These are phyloP conservation scores for Chalaropsis thielavioides DNA, from an alignment of 2,329 filamentous ascomycete genomes.

Conservation along the genomic window DNA sequence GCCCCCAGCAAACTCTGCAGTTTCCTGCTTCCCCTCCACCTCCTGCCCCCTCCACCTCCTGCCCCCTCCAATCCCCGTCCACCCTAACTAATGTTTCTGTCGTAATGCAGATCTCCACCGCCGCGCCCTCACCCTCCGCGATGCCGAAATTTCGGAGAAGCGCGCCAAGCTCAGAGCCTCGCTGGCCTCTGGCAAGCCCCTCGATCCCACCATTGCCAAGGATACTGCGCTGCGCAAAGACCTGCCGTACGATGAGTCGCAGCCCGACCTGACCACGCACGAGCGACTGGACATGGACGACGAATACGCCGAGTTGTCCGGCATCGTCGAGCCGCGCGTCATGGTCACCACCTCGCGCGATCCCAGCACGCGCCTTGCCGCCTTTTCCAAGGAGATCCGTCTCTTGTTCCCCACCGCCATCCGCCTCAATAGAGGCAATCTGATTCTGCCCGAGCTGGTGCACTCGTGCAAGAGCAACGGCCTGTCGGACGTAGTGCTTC, in stretches of 20 bases:
- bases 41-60: neutral
- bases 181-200: slow-evolving; percentile 73
- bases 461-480: slow-evolving; percentile 65
- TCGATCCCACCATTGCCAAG: slow-evolving; percentile 69
- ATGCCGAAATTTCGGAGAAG: slow-evolving; percentile 88
- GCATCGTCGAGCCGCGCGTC: slow-evolving; percentile 70
- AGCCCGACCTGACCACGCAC: slow-evolving; percentile 49
- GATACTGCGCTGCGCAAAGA: slow-evolving; percentile 74
- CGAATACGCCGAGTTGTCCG: slow-evolving; percentile 83
- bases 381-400: slow-evolving; percentile 85
- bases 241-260: slow-evolving; percentile 85
- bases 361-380: slow-evolving; percentile 68
- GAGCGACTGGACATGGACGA: slow-evolving; percentile 67
- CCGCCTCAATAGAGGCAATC: slow-evolving; percentile 78
- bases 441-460: slow-evolving; percentile 75
- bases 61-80: too few species aligned
- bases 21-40: neutral
- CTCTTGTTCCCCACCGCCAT: slow-evolving; percentile 73
- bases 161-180: slow-evolving; percentile 74
- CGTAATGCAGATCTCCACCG: slow-evolving; percentile 54
- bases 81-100: too few species aligned
- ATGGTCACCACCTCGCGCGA: slow-evolving; percentile 84
- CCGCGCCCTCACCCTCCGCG: slow-evolving; percentile 69
- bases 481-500: slow-evolving; percentile 68
- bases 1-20: neutral